Evolutionary conservation across 2,329 filamentous ascomycete genomes (phyloP).

Genomic region (Talaromyces sp.): DNA sequence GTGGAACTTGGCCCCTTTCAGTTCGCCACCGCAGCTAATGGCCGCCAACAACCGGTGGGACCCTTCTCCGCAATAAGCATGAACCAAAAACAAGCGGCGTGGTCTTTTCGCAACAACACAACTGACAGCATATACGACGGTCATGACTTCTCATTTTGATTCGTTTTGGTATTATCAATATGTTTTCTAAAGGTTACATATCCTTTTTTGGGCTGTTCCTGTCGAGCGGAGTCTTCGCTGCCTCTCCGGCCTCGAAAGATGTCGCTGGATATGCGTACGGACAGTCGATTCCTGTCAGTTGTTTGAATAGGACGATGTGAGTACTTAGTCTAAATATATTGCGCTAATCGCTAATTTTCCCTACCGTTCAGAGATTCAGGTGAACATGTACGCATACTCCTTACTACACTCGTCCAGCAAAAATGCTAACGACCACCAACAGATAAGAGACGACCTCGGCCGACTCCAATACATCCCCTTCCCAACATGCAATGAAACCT

Average conservation of each 20-base stretch:
- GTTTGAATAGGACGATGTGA: conserved; percentile 70
- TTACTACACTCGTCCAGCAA: background rate
- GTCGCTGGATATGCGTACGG: conserved; percentile 47
- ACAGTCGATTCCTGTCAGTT: conserved; percentile 65
- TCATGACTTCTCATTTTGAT: background rate
- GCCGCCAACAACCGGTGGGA: background rate
- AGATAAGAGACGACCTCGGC: conserved; percentile 72
- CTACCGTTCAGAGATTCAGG: conserved; percentile 27
- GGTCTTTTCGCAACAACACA: conserved; percentile 7
- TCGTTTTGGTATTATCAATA: background rate
- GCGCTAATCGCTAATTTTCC: conserved; percentile 1
- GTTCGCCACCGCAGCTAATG: background rate
- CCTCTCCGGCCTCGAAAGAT: conserved; percentile 6
- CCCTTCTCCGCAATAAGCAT: conserved; percentile 6
- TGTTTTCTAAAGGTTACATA: conserved; percentile 3
- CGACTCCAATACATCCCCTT: conserved; percentile 92
- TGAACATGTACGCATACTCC: conserved; percentile 30
- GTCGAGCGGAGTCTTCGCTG: conserved; percentile 1
- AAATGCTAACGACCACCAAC: background rate
- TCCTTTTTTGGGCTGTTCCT: conserved; percentile 16
- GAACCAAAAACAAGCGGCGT: conserved; percentile 3
- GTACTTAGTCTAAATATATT: conserved; percentile 29
- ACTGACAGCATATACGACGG: background rate
- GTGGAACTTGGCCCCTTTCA: background rate
- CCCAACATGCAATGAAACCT: conserved; percentile 83